These are phyloP conservation scores for Hericium erinaceus DNA, from an alignment of 768 basidiomycete genomes.

Conservation along the genomic window DNA sequence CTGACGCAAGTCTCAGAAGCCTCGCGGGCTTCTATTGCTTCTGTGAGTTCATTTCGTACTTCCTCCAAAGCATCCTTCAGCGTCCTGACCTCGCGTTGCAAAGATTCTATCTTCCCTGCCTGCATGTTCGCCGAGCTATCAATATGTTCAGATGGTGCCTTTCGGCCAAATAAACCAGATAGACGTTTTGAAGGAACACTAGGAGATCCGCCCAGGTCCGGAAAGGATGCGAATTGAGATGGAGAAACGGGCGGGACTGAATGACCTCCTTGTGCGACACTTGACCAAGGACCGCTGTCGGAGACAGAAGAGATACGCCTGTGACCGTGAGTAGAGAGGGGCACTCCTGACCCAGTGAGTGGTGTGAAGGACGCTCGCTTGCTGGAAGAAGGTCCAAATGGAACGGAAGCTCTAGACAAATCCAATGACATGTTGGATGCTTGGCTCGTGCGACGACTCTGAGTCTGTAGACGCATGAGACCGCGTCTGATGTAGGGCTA, in stretches of 20 bases:
- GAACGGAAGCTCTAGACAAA: slow-evolving; percentile 37
- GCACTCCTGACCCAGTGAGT: slow-evolving; percentile 44
- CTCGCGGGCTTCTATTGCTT: slow-evolving; percentile 75
- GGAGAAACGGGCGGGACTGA: slow-evolving; percentile 23
- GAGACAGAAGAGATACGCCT: slow-evolving; percentile 70
- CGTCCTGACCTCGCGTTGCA: slow-evolving; percentile 50
- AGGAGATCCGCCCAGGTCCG: slow-evolving; percentile 18
- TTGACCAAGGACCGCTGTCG: slow-evolving; percentile 34
- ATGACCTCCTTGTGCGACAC: slow-evolving; percentile 19
- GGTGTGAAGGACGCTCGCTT: slow-evolving; percentile 75
- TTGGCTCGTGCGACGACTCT: slow-evolving; percentile 56
- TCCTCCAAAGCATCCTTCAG: slow-evolving; percentile 54
- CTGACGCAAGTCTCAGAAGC: slow-evolving; percentile 82
- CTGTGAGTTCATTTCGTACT: slow-evolving; percentile 56
- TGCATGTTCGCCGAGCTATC: not conserved
- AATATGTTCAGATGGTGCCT: slow-evolving; percentile 34
- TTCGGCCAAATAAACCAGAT: slow-evolving; percentile 46
- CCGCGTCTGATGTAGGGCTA: slow-evolving; percentile 46
- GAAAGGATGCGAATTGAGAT: slow-evolving; percentile 7
- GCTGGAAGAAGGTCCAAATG: slow-evolving; percentile 38
- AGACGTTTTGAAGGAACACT: slow-evolving; percentile 26
- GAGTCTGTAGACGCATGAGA: slow-evolving; percentile 78
- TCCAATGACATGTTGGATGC: slow-evolving; percentile 42
- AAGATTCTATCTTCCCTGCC: slow-evolving; percentile 37
- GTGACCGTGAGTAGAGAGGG: slow-evolving; percentile 35